These are phyloP conservation scores for Halenospora varia DNA, from an alignment of 495 filamentous ascomycete genomes.

Conservation along the genomic window DNA sequence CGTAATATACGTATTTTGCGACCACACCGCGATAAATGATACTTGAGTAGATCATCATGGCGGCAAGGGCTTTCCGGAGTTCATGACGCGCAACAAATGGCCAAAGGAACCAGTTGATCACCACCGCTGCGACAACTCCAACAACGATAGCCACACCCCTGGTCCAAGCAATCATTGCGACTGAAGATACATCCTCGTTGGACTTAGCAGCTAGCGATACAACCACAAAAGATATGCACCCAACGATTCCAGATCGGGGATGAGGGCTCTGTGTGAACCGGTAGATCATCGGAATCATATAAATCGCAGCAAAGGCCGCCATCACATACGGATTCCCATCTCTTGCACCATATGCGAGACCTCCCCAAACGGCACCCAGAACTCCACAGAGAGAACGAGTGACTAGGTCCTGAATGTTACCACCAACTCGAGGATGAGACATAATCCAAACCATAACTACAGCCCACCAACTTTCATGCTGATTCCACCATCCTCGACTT, in stretches of 20 bases:
- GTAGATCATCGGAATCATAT: constrained; percentile 54
- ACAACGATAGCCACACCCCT: constrained; percentile 45
- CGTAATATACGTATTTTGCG: constrained; percentile 56
- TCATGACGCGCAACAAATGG: constrained; percentile 57
- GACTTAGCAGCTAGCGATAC: constrained; percentile 44
- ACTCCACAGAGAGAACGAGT: constrained; percentile 40
- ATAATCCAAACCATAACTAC: constrained; percentile 56
- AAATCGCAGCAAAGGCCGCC: constrained; percentile 51
- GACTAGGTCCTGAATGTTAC: constrained; percentile 50
- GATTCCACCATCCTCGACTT: constrained; percentile 47
- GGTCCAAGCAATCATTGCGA: constrained; percentile 40
- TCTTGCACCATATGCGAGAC: constrained; percentile 43
- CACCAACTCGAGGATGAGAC: constrained; percentile 55
- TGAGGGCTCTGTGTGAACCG: constrained; percentile 52
- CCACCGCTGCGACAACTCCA: constrained; percentile 45
- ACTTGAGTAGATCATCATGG: constrained; percentile 51
- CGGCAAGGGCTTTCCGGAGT: constrained; percentile 47
- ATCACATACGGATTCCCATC: constrained; percentile 50
- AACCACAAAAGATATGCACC: constrained; percentile 52
- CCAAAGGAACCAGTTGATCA: constrained; percentile 57
- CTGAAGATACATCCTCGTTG: constrained; percentile 27
- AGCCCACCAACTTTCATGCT: constrained; percentile 51
- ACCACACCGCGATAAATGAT: constrained; percentile 52
- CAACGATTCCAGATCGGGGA: constrained; percentile 33
- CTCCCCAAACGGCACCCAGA: constrained; percentile 51